A percentile compares a stretch with the other conserved stretches of the same genome.
Conservation (phyloP, 345 rosid species). For the Eucalyptus regnans region DNA sequence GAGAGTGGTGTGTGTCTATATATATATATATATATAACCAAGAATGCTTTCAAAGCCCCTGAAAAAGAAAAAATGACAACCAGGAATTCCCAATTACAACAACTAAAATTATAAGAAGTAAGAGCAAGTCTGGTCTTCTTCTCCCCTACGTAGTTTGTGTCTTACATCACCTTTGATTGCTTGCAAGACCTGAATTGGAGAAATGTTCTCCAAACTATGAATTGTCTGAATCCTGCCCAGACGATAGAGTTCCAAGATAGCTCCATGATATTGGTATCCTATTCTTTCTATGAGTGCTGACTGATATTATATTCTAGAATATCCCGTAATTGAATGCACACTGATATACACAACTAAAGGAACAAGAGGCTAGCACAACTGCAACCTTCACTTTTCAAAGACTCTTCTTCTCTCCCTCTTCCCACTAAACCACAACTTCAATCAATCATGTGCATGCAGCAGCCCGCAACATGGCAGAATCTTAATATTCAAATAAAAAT, state of each 20-base stretch:
- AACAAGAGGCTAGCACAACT: neutral
- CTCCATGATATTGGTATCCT: neutral
- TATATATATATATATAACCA: neutral
- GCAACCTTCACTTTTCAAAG: neutral
- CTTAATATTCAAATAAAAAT: neutral
- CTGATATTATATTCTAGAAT: neutral
- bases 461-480: neutral
- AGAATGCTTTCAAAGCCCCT: neutral
- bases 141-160: neutral
- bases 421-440: neutral
- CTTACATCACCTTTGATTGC: neutral
- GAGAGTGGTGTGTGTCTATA: neutral
- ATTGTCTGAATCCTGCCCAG: neutral
- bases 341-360: neutral
- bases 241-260: neutral
- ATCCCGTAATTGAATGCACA: neutral
- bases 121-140: neutral
- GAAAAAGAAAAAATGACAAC: neutral
- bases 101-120: neutral
- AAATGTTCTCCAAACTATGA: neutral
- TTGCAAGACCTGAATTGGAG: neutral
- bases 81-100: neutral
- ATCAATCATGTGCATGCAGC: neutral
- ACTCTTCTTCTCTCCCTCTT: neutral
- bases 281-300: neutral